Conservation (phyloP, 2,329 filamentous ascomycete species). For the Penicillium freii region DNA sequence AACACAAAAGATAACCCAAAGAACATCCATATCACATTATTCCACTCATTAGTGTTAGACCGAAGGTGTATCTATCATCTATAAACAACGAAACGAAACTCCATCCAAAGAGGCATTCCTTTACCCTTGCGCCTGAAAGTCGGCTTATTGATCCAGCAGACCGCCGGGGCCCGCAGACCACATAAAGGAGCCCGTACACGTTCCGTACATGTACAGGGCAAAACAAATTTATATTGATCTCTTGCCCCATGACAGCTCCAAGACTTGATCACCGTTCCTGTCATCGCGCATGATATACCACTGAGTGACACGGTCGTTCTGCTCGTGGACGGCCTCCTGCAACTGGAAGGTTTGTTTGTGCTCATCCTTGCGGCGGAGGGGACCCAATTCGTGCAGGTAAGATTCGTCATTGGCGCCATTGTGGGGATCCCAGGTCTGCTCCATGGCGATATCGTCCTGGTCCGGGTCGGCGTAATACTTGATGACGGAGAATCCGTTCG, state of each 20-base stretch:
- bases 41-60: constrained; percentile 14
- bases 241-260: constrained; percentile 41
- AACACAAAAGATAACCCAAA: background rate
- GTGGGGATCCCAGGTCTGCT: constrained; percentile 54
- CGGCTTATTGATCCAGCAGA: background rate
- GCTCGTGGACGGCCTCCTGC: constrained; percentile 45
- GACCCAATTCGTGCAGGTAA: constrained; percentile 56
- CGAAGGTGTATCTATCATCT: constrained; percentile 23
- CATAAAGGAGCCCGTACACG: constrained; percentile 7
- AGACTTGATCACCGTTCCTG: constrained; percentile 39
- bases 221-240: constrained; percentile 10
- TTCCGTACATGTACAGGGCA: constrained; percentile 7
- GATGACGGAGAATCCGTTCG: constrained; percentile 60
- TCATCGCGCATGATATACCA: constrained; percentile 53
- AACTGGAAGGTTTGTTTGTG: constrained; percentile 56
- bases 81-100: constrained; percentile 23
- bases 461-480: constrained; percentile 49
- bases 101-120: constrained; percentile 16
- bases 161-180: constrained; percentile 2
- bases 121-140: constrained; percentile 20
- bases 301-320: constrained; percentile 50
- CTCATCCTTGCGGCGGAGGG: constrained; percentile 45
- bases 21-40: constrained; percentile 24
- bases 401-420: constrained; percentile 43
- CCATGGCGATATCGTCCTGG: constrained; percentile 47